Evolutionary conservation across 2,329 filamentous ascomycete genomes (phyloP), one percentile per base, ranked within the genome.

Genomic region (Diplodia corticola): DNA sequence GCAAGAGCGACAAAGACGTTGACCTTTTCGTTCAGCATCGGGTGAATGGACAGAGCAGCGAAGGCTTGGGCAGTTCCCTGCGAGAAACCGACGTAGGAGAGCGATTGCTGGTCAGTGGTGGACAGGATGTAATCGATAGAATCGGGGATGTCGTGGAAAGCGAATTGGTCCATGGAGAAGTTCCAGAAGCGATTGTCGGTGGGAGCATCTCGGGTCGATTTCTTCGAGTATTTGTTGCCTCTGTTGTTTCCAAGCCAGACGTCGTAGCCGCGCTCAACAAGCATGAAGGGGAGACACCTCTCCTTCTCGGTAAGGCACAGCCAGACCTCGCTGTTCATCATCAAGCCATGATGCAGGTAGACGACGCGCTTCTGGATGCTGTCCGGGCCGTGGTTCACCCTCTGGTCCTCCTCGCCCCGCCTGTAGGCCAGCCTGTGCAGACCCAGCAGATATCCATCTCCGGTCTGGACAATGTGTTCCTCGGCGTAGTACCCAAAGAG

Each of bases 271-370:
- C 87, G 86, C 73, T 97, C 92, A 0, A 96, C 92, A 50, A 99
- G 83, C 70, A 91, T 86, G 75, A 99, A 98, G 0, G 95, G 92
- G 46, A 99, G 82, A 71, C 91, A 94, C 71, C 93, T 86, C 77
- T 96, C 86, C 71, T 89, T 88, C 70, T 97, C 91, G 0, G 94
- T 96, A 75, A 94, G 81, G 74, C 92, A 96, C 9, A 98, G 92
- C 95, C 95, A 99, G 37, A 99, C 94, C 78, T 99, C 95, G 72
- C 93, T 97, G 79, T 97, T 98, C 95, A 99, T 99, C 74, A 99
- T 86, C 67, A 99, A 84, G 12, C 94, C 95, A 78, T 99, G 95
- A 74, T 99, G 95, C 69, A 99, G 82, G 77, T 98, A 99, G 6
- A 95, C 89, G 57, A 98, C 91, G 71, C 89, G 91, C 81, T 97